Evolutionary conservation across 176 grass and related monocot genomes (phyloP), one percentile per base, ranked within the genome.

Genomic region (Eragrostis nindensis): DNA sequence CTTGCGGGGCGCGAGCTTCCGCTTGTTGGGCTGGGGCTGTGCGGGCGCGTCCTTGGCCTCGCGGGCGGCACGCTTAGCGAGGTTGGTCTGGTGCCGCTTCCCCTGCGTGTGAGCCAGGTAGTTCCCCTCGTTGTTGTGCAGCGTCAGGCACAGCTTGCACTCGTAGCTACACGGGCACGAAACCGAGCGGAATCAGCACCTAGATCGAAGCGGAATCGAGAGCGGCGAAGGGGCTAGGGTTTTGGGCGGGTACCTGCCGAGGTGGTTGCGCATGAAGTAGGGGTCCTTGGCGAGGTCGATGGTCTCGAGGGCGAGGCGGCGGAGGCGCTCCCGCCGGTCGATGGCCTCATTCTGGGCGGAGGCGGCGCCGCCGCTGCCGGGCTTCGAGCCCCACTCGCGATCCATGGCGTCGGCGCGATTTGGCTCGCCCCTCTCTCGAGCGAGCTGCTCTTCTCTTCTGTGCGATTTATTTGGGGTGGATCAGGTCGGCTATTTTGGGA

Each of bases 221-320:
- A 85, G 19, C 54, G 9, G 38, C 44, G 36, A 74, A 46, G 42
- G 41, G 40, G 61, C 76, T 66, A 74, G 87, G 82, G 80, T 78
- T 91, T 86, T 26, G 18, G 45, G 26, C 0, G 13, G 59, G 43
- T 83, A 89, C 95, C 95, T 99, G 55, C 96, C 96, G 55, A 99
- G 90, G 82, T 99, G 96, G 63, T 99, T 99, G 44, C 96, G 96
- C 96, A 99, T 99, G 84, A 99, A 99, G 74, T 99, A 99, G 48
- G 96, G 96, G 68, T 99, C 96, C 88, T 99, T 95, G 62, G 92
- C 96, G 53, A 99, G 96, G 88, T 93, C 96, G 67, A 99, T 99
- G 38, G 96, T 99, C 86, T 99, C 96, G 41, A 99, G 90, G 42
- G 96, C 92, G 47, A 99, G 88, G 30, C 96, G 90, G 36, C 96